Conservation (phyloP, 306 rosid genomes). For the Cucurbita maxima region DNA sequence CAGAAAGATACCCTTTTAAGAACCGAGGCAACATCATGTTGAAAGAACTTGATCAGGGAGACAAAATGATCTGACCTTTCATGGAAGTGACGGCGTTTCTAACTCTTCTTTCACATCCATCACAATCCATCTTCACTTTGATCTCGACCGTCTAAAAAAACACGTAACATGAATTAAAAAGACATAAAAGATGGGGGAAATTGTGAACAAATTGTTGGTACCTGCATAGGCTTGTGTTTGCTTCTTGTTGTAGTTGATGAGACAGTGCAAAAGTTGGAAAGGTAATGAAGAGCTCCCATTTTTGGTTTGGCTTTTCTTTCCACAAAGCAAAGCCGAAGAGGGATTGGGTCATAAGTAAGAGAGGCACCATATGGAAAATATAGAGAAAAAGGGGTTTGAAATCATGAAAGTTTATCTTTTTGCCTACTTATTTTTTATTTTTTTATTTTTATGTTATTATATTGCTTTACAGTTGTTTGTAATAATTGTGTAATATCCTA, state of each 20-base stretch:
- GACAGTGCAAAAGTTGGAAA: conserved; percentile 52
- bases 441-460: not conserved
- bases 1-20: not conserved
- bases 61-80: conserved; percentile 30
- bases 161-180: not conserved
- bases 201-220: not conserved
- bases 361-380: not conserved
- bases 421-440: not conserved
- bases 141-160: conserved; percentile 15
- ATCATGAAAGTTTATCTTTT: not conserved
- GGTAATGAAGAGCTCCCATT: conserved; percentile 83
- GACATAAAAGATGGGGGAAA: not conserved
- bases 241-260: conserved; percentile 30
- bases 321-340: conserved; percentile 5
- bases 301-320: not conserved
- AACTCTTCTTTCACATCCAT: conserved; percentile 77
- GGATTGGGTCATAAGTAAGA: not conserved
- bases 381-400: not conserved
- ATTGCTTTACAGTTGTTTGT: not conserved
- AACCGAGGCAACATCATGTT: not conserved
- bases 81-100: conserved; percentile 51
- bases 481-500: not conserved
- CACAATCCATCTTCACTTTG: conserved; percentile 8
- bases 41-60: not conserved
- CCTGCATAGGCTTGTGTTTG: conserved; percentile 86